phyloP scores from a whole-genome alignment of 164 flowering plant species.

The Nymphaea colorata region DNA sequence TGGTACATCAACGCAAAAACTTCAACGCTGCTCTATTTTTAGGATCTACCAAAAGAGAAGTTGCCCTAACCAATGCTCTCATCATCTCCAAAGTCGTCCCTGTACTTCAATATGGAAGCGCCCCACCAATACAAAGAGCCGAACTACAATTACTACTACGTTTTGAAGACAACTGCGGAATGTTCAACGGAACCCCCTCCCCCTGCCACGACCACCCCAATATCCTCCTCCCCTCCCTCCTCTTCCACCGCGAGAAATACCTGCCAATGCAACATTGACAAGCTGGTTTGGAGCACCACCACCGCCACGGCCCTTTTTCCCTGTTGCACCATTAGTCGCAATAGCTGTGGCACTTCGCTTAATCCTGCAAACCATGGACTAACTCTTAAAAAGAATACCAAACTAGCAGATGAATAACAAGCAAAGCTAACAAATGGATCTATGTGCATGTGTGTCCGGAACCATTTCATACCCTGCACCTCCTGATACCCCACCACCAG shows the following conservation, averaged over 20 bases:
- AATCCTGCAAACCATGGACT: conserved; percentile 27
- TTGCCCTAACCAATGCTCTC: background rate
- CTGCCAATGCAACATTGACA: conserved; percentile 64
- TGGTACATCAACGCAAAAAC: background rate
- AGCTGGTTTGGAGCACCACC: conserved; percentile 63
- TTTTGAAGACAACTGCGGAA: background rate
- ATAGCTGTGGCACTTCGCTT: conserved; percentile 36
- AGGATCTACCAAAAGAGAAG: too few species aligned
- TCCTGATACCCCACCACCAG: conserved; percentile 10
- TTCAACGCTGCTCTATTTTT: too few species aligned
- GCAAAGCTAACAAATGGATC: background rate
- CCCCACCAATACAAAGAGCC: background rate
- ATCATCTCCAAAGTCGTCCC: background rate
- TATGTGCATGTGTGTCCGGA: background rate
- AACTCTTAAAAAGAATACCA: background rate
- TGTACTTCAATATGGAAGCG: background rate
- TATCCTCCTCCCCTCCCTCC: conserved; percentile 22
- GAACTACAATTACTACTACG: background rate
- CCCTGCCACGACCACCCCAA: conserved; percentile 53
- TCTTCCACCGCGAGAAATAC: conserved; percentile 52
- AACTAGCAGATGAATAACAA: background rate
- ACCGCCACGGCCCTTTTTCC: conserved; percentile 58
- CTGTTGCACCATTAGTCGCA: conserved; percentile 37
- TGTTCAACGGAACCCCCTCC: conserved; percentile 31
- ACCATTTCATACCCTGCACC: conserved; percentile 35